phyloP scores from a whole-genome alignment of 148 eudicot genomes.

The Mesembryanthemum crystallinum region DNA sequence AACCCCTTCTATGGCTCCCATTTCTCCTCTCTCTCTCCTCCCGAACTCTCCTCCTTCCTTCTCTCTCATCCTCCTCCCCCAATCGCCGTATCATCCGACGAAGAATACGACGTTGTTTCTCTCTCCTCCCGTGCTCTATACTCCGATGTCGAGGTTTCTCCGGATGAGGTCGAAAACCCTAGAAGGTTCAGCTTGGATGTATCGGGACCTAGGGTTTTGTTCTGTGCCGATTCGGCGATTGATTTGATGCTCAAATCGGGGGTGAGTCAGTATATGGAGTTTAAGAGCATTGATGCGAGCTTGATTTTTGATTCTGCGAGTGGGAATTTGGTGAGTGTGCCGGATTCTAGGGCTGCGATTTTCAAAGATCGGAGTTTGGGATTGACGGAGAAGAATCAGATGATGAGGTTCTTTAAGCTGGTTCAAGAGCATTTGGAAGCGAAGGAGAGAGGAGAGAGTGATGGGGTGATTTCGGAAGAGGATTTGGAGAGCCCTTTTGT shows the following conservation, averaged over 20 bases:
- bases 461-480: constrained; percentile 42
- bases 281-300: constrained; percentile 60
- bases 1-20: constrained; percentile 78
- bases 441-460: constrained; percentile 16
- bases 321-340: constrained; percentile 48
- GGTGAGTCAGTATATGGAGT: constrained; percentile 66
- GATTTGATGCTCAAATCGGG: constrained; percentile 60
- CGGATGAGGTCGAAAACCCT: constrained; percentile 18
- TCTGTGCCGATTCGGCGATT: constrained; percentile 59
- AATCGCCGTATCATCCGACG: constrained; percentile 14
- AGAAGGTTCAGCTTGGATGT: constrained; percentile 50
- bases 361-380: constrained; percentile 50
- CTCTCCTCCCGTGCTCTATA: constrained; percentile 37
- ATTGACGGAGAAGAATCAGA: constrained; percentile 51
- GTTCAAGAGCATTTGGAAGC: constrained; percentile 49
- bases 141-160: constrained; percentile 41
- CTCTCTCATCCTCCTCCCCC: constrained; percentile 27
- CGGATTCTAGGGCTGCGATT: constrained; percentile 65
- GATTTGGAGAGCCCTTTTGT: constrained; percentile 74
- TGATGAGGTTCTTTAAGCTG: constrained; percentile 63
- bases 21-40: constrained; percentile 63
- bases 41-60: constrained; percentile 29
- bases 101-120: constrained; percentile 21
- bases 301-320: constrained; percentile 38
- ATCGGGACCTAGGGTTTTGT: constrained; percentile 78